phyloP scores from a whole-genome alignment of 495 filamentous ascomycete species.

The Xylaria acuta region DNA sequence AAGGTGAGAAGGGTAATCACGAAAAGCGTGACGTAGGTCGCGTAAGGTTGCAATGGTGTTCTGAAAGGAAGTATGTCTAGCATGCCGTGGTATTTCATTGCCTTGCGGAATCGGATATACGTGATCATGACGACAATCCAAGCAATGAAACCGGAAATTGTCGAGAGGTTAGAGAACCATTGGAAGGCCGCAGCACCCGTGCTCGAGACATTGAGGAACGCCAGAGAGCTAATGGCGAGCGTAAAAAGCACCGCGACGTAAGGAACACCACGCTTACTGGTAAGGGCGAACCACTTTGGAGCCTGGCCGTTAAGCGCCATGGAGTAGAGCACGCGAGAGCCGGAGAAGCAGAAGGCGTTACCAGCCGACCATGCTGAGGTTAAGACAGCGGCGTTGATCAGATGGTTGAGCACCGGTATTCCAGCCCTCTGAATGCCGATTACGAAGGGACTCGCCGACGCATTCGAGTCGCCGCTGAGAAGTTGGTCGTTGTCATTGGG shows the following conservation, averaged over 20 bases:
- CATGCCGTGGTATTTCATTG: conserved; percentile 46
- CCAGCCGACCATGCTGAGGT: conserved; percentile 63
- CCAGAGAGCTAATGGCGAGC: conserved; percentile 60
- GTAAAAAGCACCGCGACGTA: conserved; percentile 65
- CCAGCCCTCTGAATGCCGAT: conserved; percentile 54
- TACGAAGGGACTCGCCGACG: conserved; percentile 68
- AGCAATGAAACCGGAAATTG: conserved; percentile 56
- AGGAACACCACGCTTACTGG: conserved; percentile 65
- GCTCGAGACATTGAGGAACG: conserved; percentile 66
- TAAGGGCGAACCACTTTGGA: conserved; percentile 60
- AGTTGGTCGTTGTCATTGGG: conserved; percentile 62
- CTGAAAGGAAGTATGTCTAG: conserved; percentile 48
- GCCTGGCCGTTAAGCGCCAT: conserved; percentile 69
- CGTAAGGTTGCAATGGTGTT: conserved; percentile 51
- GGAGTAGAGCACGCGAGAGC: conserved; percentile 77
- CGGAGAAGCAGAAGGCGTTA: conserved; percentile 83
- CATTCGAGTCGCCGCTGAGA: conserved; percentile 58
- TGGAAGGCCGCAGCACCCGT: conserved; percentile 63
- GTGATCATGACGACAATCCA: conserved; percentile 58
- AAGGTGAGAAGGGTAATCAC: conserved; percentile 50
- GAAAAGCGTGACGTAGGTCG: conserved; percentile 45
- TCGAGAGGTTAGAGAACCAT: conserved; percentile 63
- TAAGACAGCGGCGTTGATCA: conserved; percentile 56
- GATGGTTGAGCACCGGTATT: conserved; percentile 52
- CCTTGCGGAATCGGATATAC: conserved; percentile 55